Evolutionary conservation across 1,284 basidiomycete species (phyloP).

Genomic region (Cutaneotrichosporon cavernicola): DNA sequence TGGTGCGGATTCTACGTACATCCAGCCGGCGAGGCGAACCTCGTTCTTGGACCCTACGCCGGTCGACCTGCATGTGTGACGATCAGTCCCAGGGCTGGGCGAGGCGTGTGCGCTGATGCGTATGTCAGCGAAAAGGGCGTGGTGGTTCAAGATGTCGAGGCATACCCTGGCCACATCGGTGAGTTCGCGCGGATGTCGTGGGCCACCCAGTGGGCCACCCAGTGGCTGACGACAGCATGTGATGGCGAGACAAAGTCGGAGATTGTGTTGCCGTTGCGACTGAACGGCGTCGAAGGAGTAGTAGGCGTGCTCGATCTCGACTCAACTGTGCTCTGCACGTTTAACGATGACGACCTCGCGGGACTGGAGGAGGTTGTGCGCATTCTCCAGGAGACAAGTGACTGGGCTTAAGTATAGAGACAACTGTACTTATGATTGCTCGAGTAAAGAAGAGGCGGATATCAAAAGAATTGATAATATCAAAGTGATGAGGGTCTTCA

Average conservation of each 20-base stretch:
- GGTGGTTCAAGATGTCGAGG: conserved; percentile 69
- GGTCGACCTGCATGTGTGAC: conserved; percentile 84
- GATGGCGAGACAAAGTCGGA: conserved; percentile 82
- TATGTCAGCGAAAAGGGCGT: conserved; percentile 62
- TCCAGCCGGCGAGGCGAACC: conserved; percentile 55
- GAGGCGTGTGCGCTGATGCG: conserved; percentile 79
- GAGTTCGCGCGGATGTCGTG: conserved; percentile 13
- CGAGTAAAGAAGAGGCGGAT: too few relatives aligned
- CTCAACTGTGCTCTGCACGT: conserved; percentile 68
- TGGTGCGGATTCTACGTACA: conserved; percentile 86
- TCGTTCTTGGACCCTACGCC: conserved; percentile 79
- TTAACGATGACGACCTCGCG: conserved; percentile 68
- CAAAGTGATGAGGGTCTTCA: too few relatives aligned
- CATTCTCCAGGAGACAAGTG: conserved; percentile 56
- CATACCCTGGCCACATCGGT: conserved; percentile 78
- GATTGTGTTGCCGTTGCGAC: conserved; percentile 71
- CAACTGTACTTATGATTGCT: too few relatives aligned
- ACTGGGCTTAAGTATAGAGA: conserved; percentile 28
- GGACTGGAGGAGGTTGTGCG: conserved; percentile 70
- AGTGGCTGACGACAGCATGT: conserved; percentile 59
- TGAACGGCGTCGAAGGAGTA: conserved; percentile 37
- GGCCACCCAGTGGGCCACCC: neutral
- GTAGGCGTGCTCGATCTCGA: conserved; percentile 83
- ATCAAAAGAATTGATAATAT: too few relatives aligned
- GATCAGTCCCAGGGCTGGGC: conserved; percentile 63